These are phyloP conservation scores for Mycena alexandri DNA, from an alignment of 768 basidiomycete species.

Conservation along the genomic window DNA sequence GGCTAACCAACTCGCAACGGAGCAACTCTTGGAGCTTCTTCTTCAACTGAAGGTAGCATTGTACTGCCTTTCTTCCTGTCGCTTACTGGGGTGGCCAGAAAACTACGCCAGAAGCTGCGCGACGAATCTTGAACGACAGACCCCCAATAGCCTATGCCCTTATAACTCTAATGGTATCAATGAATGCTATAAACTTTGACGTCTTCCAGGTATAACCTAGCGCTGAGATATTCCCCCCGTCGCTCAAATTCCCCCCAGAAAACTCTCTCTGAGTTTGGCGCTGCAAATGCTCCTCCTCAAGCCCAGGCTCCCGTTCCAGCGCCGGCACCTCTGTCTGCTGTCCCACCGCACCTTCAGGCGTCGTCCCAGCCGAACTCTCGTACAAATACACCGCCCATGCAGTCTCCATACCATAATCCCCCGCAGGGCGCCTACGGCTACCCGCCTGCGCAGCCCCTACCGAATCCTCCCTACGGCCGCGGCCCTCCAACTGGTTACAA, in stretches of 20 bases:
- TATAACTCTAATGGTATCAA: conserved; percentile 81
- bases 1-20: conserved; percentile 68
- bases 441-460: conserved; percentile 1
- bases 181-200: conserved; percentile 80
- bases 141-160: conserved; percentile 84
- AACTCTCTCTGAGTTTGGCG: conserved; percentile 70
- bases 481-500: conserved; percentile 42
- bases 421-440: conserved; percentile 41
- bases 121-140: conserved; percentile 75
- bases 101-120: conserved; percentile 79
- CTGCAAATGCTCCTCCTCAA: conserved; percentile 44
- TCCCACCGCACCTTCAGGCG: conserved; percentile 61
- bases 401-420: conserved; percentile 29
- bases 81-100: conserved; percentile 57
- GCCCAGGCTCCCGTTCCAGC: conserved; percentile 44
- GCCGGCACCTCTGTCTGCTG: conserved; percentile 55
- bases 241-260: conserved; percentile 53
- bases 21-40: conserved; percentile 80
- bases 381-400: conserved; percentile 43
- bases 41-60: conserved; percentile 74
- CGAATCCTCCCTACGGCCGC: conserved; percentile 1
- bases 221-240: not conserved
- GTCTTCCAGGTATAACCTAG: conserved; percentile 71
- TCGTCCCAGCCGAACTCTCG: conserved; percentile 51
- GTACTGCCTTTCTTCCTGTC: not conserved